These are phyloP conservation scores for Syncephalastrum contaminatum DNA, from an alignment of 371 early-diverging fungal genomes.

Conservation along the genomic window DNA sequence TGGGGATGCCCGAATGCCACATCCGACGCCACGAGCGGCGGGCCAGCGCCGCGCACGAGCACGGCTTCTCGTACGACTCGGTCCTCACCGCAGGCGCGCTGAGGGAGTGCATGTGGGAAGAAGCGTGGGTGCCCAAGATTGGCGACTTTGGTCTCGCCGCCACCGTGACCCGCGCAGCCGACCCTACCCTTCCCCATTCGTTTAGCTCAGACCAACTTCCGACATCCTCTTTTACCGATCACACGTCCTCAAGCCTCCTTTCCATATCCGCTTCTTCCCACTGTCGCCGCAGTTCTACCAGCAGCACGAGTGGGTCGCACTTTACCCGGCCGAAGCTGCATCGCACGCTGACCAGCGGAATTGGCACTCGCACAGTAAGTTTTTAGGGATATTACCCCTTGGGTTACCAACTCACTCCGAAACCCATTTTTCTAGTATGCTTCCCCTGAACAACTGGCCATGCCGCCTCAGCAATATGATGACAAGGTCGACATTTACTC, in stretches of 20 bases:
- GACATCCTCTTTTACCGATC: not conserved
- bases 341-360: constrained; percentile 51
- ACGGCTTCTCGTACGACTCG: constrained; percentile 24
- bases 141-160: constrained; percentile 89
- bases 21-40: constrained; percentile 9
- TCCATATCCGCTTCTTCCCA: not conserved
- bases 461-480: constrained; percentile 53
- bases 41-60: constrained; percentile 6
- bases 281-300: constrained; percentile 1
- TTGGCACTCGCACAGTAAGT: constrained; percentile 73
- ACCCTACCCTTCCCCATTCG: not conserved
- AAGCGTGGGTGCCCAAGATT: constrained; percentile 66
- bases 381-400: not conserved
- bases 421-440: constrained; percentile 64
- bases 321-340: constrained; percentile 8
- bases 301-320: not conserved
- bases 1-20: constrained; percentile 32
- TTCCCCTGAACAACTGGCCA: constrained; percentile 88
- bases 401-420: not conserved
- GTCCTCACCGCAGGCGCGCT: constrained; percentile 24
- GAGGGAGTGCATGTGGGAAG: constrained; percentile 44
- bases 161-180: constrained; percentile 20
- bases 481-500: constrained; percentile 73
- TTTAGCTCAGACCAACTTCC: constrained; percentile 1
- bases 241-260: constrained; percentile 1